These are phyloP conservation scores for Agastache rugosa DNA, from an alignment of 257 asterid species.

Conservation along the genomic window DNA sequence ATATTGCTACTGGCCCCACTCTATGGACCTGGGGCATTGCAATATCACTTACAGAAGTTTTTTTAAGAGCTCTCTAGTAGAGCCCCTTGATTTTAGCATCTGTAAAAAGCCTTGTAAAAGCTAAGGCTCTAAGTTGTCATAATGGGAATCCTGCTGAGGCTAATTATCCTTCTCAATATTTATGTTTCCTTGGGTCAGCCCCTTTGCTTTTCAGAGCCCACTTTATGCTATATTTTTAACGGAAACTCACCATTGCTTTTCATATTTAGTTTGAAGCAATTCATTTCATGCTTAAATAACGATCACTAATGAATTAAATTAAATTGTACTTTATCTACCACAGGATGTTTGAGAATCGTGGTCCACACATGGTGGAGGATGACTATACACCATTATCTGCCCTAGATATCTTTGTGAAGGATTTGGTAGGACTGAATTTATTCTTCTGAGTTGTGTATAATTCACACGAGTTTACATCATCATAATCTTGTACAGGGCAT, in stretches of 20 bases:
- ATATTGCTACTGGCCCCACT: too few species aligned
- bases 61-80: not conserved
- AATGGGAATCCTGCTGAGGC: not conserved
- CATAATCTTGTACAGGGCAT: conserved; percentile 72
- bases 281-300: not conserved
- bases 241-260: conserved; percentile 6
- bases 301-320: conserved; percentile 12
- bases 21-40: too few species aligned
- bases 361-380: conserved; percentile 93
- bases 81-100: not conserved
- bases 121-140: conserved; percentile 25
- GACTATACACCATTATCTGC: conserved; percentile 98
- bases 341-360: conserved; percentile 99
- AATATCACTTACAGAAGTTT: not conserved
- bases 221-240: conserved; percentile 12
- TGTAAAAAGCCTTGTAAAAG: conserved; percentile 15
- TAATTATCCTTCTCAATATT: conserved; percentile 7
- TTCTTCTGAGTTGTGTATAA: conserved; percentile 20
- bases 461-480: conserved; percentile 27
- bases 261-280: conserved; percentile 14
- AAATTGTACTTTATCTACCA: conserved; percentile 34
- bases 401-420: conserved; percentile 96
- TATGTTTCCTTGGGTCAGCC: conserved; percentile 5
- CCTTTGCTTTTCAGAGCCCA: conserved; percentile 19
- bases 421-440: conserved; percentile 69